Conservation (phyloP, 495 filamentous ascomycete species). For the Hyaloscypha variabilis region DNA sequence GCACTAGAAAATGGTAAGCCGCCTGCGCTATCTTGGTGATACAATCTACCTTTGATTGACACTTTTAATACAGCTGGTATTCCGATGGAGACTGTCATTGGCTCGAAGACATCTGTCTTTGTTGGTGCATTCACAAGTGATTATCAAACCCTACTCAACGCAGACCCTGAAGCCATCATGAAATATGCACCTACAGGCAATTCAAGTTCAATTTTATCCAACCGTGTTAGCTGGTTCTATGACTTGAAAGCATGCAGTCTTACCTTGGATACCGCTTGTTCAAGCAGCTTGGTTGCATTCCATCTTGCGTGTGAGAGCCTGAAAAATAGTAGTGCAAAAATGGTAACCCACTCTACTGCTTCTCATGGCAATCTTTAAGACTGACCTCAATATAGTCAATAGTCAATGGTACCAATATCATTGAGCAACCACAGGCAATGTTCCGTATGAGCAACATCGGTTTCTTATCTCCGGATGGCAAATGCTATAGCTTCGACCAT, state of each 20-base stretch:
- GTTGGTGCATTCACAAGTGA: constrained; percentile 41
- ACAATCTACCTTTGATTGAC: neutral
- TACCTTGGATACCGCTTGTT: constrained; percentile 88
- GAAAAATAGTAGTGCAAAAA: constrained; percentile 53
- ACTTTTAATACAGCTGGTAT: constrained; percentile 41
- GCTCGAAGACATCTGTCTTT: constrained; percentile 33
- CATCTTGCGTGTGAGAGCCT: constrained; percentile 81
- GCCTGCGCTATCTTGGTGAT: neutral
- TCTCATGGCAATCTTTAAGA: too few relatives aligned
- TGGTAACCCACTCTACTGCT: constrained; percentile 26
- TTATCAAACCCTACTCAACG: constrained; percentile 36
- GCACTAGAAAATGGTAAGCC: constrained; percentile 42
- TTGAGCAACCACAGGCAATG: constrained; percentile 8
- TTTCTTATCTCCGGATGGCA: constrained; percentile 43
- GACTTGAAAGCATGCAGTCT: constrained; percentile 59
- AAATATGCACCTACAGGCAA: constrained; percentile 38
- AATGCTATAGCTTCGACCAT: constrained; percentile 63
- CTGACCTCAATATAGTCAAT: constrained; percentile 1
- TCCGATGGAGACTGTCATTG: constrained; percentile 32
- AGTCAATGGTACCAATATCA: constrained; percentile 15
- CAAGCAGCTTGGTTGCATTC: constrained; percentile 64
- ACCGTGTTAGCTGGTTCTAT: constrained; percentile 62
- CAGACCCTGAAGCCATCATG: constrained; percentile 36
- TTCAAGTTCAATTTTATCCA: constrained; percentile 56
- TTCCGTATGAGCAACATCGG: constrained; percentile 18